A percentile compares a stretch with the other conserved stretches of the same genome.
Conservation (phyloP, 2,329 filamentous ascomycete genomes). For the Onygena corvina region DNA sequence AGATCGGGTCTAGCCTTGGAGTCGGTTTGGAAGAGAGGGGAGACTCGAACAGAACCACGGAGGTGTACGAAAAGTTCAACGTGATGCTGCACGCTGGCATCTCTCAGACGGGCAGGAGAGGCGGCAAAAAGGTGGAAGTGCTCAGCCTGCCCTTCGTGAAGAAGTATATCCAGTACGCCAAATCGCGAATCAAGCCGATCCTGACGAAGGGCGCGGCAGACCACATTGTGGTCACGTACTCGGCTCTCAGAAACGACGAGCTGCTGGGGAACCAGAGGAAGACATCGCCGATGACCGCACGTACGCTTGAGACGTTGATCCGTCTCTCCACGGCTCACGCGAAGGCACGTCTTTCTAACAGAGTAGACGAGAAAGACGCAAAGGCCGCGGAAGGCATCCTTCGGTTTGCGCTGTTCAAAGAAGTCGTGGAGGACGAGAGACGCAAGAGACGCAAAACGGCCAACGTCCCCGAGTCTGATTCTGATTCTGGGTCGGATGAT, state of each 20-base stretch:
- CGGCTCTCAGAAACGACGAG: constrained; percentile 86
- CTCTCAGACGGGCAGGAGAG: constrained; percentile 58
- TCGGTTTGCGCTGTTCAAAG: constrained; percentile 92
- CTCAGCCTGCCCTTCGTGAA: constrained; percentile 97
- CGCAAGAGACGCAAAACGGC: constrained; percentile 72
- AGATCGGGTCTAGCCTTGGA: constrained; percentile 67
- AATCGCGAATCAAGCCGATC: constrained; percentile 77
- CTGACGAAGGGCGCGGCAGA: constrained; percentile 85
- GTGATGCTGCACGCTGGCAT: constrained; percentile 91
- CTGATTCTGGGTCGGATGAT: constrained; percentile 34
- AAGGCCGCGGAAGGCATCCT: constrained; percentile 78
- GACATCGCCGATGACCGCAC: constrained; percentile 89
- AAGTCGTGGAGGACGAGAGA: constrained; percentile 67
- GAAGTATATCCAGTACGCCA: constrained; percentile 98
- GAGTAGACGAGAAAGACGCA: constrained; percentile 83
- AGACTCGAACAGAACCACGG: constrained; percentile 59
- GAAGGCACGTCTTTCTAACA: constrained; percentile 74
- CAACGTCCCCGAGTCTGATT: constrained; percentile 51
- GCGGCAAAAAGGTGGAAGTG: constrained; percentile 69
- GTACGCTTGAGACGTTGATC: constrained; percentile 95
- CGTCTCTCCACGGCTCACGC: constrained; percentile 93
- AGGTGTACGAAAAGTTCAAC: constrained; percentile 94
- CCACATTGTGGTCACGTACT: constrained; percentile 82
- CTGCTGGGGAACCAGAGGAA: constrained; percentile 86
- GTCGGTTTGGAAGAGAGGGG: constrained; percentile 72